phyloP scores from a whole-genome alignment of 2,329 filamentous ascomycete genomes.

The Aspergillus cejpii region DNA sequence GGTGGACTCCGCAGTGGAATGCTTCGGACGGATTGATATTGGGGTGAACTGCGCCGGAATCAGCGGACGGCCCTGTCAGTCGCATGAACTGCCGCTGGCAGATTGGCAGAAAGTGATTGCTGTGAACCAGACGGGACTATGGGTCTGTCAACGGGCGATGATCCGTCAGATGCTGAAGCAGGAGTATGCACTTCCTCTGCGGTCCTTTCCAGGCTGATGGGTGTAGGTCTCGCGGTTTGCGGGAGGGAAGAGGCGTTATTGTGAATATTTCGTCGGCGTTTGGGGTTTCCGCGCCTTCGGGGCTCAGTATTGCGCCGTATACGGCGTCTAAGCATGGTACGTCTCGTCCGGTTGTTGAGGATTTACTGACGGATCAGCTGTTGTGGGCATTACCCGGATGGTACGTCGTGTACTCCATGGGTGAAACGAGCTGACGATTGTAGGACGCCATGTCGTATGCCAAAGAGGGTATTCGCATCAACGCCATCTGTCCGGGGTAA shows the following conservation, averaged over 20 bases:
- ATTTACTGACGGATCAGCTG: slow-evolving; percentile 12
- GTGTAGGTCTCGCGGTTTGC: slow-evolving; percentile 10
- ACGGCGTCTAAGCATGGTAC: slow-evolving; percentile 23
- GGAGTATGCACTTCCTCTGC: slow-evolving; percentile 14
- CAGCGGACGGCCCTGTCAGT: slow-evolving; percentile 37
- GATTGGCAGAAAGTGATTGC: slow-evolving; percentile 49
- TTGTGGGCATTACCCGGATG: slow-evolving; percentile 22
- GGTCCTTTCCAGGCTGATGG: neutral
- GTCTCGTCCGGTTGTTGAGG: neutral
- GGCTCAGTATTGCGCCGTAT: slow-evolving; percentile 16
- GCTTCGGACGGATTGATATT: slow-evolving; percentile 51
- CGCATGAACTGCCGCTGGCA: slow-evolving; percentile 43
- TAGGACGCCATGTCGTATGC: slow-evolving; percentile 46
- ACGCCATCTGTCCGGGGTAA: slow-evolving; percentile 52
- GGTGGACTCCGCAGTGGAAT: slow-evolving; percentile 37
- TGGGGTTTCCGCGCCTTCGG: slow-evolving; percentile 15
- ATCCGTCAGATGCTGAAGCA: slow-evolving; percentile 24
- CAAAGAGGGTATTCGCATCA: slow-evolving; percentile 49
- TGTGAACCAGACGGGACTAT: slow-evolving; percentile 52
- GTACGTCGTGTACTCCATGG: slow-evolving; percentile 4
- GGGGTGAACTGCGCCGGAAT: slow-evolving; percentile 54
- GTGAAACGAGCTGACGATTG: slow-evolving; percentile 3
- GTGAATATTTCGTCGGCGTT: slow-evolving; percentile 24
- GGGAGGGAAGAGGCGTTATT: slow-evolving; percentile 21
- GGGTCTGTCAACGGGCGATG: slow-evolving; percentile 52